phyloP scores from a whole-genome alignment of 2,329 filamentous ascomycete species.

The Hypoxylon sp. region DNA sequence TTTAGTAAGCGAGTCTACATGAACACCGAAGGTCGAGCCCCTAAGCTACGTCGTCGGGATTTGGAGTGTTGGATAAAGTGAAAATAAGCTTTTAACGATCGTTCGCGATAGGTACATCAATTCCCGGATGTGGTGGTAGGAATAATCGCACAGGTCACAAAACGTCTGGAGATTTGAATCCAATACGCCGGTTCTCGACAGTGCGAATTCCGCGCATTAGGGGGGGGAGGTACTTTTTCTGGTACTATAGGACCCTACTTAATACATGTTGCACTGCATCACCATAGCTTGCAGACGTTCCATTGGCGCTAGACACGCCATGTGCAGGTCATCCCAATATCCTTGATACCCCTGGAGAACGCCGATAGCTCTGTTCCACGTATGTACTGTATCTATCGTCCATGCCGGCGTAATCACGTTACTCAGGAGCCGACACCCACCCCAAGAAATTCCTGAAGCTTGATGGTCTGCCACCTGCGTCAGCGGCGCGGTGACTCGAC shows the following conservation, averaged over 20 bases:
- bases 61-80: conserved; percentile 35
- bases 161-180: conserved; percentile 28
- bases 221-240: not conserved
- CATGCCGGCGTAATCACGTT: conserved; percentile 26
- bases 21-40: conserved; percentile 25
- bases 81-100: conserved; percentile 37
- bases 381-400: conserved; percentile 26
- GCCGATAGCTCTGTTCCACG: conserved; percentile 20
- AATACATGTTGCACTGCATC: conserved; percentile 38
- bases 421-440: conserved; percentile 5
- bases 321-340: conserved; percentile 42
- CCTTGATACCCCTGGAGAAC: conserved; percentile 35
- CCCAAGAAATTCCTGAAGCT: conserved; percentile 23
- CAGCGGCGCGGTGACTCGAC: conserved; percentile 34
- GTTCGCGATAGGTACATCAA: conserved; percentile 32
- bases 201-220: conserved; percentile 25
- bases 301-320: conserved; percentile 45
- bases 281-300: conserved; percentile 40
- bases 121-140: conserved; percentile 32
- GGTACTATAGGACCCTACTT: conserved; percentile 25
- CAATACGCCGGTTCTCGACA: conserved; percentile 37
- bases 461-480: conserved; percentile 27
- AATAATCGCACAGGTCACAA: conserved; percentile 33
- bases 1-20: conserved; percentile 40
- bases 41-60: conserved; percentile 31